These are phyloP conservation scores for Eimeria nieschulzi DNA, from an alignment of 169 alveolate genomes.

Conservation along the genomic window DNA sequence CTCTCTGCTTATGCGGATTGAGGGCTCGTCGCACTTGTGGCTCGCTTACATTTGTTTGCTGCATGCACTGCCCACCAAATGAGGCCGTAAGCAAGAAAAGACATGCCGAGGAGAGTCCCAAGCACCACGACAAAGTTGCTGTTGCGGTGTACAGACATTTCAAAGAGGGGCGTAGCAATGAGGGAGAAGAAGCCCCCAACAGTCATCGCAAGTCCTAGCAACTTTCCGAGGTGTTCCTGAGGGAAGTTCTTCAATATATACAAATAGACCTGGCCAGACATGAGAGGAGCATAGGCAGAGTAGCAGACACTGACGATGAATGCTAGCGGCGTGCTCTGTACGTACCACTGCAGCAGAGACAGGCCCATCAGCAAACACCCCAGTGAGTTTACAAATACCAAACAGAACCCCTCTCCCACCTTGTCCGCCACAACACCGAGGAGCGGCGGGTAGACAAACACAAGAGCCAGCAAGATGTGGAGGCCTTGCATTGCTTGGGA, in stretches of 20 bases:
- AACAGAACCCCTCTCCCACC: background rate
- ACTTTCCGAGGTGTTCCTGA: conserved; percentile 40
- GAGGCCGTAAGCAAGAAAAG: background rate
- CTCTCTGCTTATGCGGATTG: too few relatives aligned
- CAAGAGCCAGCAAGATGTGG: conserved; percentile 24
- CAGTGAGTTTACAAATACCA: conserved; percentile 7
- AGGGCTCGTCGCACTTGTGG: too few relatives aligned
- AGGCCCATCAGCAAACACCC: conserved; percentile 22
- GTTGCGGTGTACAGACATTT: conserved; percentile 15
- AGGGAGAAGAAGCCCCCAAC: conserved; percentile 54
- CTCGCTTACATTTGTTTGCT: background rate
- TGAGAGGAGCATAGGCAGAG: conserved; percentile 6
- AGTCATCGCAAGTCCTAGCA: conserved; percentile 38
- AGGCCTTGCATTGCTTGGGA: conserved; percentile 18
- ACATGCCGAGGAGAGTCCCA: background rate
- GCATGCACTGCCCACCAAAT: background rate
- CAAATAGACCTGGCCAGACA: conserved; percentile 42
- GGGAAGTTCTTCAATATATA: conserved; percentile 21
- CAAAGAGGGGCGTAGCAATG: conserved; percentile 45
- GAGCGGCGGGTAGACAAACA: conserved; percentile 34
- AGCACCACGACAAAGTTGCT: conserved; percentile 10
- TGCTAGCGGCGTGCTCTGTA: background rate
- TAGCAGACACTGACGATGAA: conserved; percentile 1
- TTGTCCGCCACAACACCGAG: conserved; percentile 25
- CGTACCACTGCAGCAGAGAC: conserved; percentile 15